phyloP scores from a whole-genome alignment of 2,329 filamentous ascomycete species.

The Aspergillus transmontanensis region DNA sequence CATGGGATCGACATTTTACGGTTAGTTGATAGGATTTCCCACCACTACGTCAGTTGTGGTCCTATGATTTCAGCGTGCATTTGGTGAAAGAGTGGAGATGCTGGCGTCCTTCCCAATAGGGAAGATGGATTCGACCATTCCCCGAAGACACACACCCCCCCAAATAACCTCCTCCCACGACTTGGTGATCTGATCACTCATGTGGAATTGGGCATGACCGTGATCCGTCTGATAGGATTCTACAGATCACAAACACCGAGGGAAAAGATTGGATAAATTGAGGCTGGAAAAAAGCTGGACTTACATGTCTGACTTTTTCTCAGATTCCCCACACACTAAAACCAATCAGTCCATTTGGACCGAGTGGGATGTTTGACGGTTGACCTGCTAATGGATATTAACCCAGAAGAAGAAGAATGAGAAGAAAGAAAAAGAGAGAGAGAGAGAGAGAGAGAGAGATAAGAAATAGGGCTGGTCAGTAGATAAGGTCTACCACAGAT shows the following conservation, averaged over 20 bases:
- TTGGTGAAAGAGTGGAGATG: slow-evolving; percentile 13
- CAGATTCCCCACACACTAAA: slow-evolving; percentile 13
- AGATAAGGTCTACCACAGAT: neutral
- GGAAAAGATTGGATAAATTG: neutral
- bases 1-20: neutral
- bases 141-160: neutral
- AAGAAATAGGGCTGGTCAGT: neutral
- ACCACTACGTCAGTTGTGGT: slow-evolving; percentile 23
- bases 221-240: neutral
- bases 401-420: too few relatives aligned
- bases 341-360: slow-evolving; percentile 10
- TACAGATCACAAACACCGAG: neutral
- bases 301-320: slow-evolving; percentile 5
- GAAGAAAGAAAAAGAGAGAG: neutral
- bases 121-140: slow-evolving; percentile 1
- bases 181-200: neutral
- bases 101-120: slow-evolving; percentile 1
- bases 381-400: neutral
- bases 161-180: neutral
- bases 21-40: neutral
- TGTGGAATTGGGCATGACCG: neutral
- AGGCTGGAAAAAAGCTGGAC: neutral
- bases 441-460: neutral
- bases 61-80: slow-evolving; percentile 27
- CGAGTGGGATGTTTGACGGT: slow-evolving; percentile 19